Base-by-base conservation (phyloP, 768 basidiomycete genomes). In the Lentinus brumalis region DNA sequence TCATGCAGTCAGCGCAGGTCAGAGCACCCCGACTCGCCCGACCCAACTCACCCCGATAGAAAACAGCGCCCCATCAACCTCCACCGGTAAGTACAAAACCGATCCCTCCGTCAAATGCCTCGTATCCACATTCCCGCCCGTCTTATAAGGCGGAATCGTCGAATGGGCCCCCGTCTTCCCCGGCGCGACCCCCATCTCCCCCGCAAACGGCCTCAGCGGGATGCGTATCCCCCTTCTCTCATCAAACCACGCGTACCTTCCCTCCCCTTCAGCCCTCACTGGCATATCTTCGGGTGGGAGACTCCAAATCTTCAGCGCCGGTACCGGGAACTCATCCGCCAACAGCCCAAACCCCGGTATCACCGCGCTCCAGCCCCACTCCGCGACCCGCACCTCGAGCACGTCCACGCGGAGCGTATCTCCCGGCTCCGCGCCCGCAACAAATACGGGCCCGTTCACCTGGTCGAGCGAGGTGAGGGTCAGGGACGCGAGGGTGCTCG, bases 91-190 rank as follows among this genome's bases (percentile, higher is more conserved):
- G 64, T 76, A 87, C 29, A 87, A 67, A 26, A 80, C 84, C n/a
- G 85, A 73, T 0, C 85, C 86, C n/a, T 70, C 76, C 4, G 70
- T 77, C 42, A 87, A 42, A 70, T 86, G 81, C 59, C 79, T 82
- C 29, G 86, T 86, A 62, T 87, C 86, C 16, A 87, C 73, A 66
- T 87, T 86, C 1, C 86, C 85, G 2, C 85, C 86, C 0, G 86
- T 86, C 35, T 70, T 73, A 62, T 85, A 86, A 2, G 86, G 86
- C 47, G 86, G 86, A 50, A 86, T 86, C 16, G 84, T 86, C 14
- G 85, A 86, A 65, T 79, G 81, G 31, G 81, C 76, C 2, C 86
- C 86, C 10, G 66, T 68, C 57, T 73, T 74, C 15, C 77, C 83
- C 21, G 77, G 79, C 18, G 82, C 86, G 16, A 86, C 81, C 14